These are phyloP conservation scores for Alternaria solani DNA, from an alignment of 2,329 filamentous ascomycete genomes.

Conservation along the genomic window DNA sequence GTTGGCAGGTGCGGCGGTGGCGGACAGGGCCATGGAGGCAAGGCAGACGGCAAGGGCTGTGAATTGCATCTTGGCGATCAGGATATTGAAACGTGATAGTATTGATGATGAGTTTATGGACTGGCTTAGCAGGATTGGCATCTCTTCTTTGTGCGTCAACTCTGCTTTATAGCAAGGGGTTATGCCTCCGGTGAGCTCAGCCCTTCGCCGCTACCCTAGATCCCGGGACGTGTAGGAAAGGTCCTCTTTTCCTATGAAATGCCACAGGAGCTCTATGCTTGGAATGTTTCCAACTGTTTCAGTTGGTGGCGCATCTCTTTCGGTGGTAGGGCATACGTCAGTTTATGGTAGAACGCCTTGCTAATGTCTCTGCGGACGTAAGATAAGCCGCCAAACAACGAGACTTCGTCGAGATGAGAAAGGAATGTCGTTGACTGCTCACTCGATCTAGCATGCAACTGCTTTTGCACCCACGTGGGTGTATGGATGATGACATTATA, in stretches of 20 bases:
- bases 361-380: background rate
- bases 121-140: background rate
- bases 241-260: background rate
- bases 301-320: background rate
- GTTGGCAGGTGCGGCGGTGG: constrained; percentile 5
- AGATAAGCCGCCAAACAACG: background rate
- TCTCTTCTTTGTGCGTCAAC: background rate
- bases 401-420: background rate
- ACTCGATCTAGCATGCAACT: background rate
- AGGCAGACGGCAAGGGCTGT: constrained; percentile 6
- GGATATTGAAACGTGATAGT: background rate
- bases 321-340: background rate
- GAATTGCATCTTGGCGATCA: constrained; percentile 9
- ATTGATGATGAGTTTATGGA: background rate
- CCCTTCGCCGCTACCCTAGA: background rate
- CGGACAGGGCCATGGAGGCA: constrained; percentile 5
- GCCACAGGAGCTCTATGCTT: background rate
- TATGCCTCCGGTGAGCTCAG: background rate
- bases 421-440: background rate
- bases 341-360: background rate
- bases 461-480: background rate
- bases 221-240: background rate
- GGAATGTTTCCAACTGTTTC: background rate
- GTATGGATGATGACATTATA: background rate
- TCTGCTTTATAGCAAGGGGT: background rate